These are phyloP conservation scores for Tylopilus sp. DNA, from an alignment of 768 basidiomycete genomes.

Conservation along the genomic window DNA sequence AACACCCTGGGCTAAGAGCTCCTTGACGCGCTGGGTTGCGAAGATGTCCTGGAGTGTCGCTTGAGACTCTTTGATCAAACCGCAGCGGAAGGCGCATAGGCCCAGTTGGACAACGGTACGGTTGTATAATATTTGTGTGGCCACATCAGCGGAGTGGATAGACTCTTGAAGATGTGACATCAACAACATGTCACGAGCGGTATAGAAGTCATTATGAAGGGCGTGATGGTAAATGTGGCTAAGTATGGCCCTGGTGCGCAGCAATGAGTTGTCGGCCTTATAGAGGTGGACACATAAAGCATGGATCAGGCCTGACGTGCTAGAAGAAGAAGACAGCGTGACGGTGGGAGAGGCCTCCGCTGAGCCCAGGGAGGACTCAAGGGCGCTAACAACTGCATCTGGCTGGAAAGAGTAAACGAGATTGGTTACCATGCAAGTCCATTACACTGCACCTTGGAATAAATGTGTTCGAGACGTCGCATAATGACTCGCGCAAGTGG, in stretches of 20 bases:
- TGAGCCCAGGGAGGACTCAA: conserved; percentile 66
- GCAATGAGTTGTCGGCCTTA: conserved; percentile 83
- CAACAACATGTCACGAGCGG: conserved; percentile 94
- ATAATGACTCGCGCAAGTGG: conserved; percentile 86
- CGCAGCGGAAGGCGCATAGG: conserved; percentile 93
- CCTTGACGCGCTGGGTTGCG: conserved; percentile 94
- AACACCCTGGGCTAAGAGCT: conserved; percentile 93
- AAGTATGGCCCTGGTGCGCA: conserved; percentile 96
- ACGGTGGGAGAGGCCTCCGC: conserved; percentile 62
- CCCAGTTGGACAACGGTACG: conserved; percentile 96
- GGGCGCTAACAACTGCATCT: conserved; percentile 85
- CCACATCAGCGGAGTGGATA: conserved; percentile 92
- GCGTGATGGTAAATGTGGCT: conserved; percentile 98
- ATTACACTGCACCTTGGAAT: conserved; percentile 73
- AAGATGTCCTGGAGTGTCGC: conserved; percentile 93
- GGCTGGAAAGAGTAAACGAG: conserved; percentile 52
- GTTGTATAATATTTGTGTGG: conserved; percentile 97
- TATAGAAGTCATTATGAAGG: conserved; percentile 93
- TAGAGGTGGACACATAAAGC: conserved; percentile 89
- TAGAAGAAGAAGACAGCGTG: conserved; percentile 50
- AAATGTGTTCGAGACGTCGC: conserved; percentile 95
- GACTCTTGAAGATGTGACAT: conserved; percentile 99
- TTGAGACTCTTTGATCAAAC: conserved; percentile 92
- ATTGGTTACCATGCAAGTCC: background rate
- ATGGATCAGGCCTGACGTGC: conserved; percentile 79